Percentiles rank a stretch among this genome's conserved stretches.
phyloP scores from a whole-genome alignment of 805 yeast genomes.

The Yamadazyma olivae region DNA sequence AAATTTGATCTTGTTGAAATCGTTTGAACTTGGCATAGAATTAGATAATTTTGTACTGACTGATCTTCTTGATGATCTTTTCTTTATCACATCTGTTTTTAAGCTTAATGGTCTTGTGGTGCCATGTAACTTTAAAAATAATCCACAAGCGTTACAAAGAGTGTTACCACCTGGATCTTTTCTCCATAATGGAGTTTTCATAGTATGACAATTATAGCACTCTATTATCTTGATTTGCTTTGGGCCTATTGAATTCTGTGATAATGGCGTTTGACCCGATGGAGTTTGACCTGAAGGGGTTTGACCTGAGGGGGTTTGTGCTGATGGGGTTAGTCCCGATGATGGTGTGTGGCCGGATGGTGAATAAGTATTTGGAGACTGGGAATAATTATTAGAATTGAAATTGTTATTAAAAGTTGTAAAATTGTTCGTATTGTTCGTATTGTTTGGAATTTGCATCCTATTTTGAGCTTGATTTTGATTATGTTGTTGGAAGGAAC shows the following conservation, averaged over 20 bases:
- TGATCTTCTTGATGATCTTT: constrained; percentile 45
- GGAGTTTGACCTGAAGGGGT: constrained; percentile 1
- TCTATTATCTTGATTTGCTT: constrained; percentile 25
- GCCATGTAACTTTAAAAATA: constrained; percentile 59
- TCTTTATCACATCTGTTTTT: constrained; percentile 56
- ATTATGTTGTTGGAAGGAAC: constrained; percentile 13
- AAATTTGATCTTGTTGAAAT: constrained; percentile 4
- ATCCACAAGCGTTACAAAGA: constrained; percentile 63
- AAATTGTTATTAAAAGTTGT: no score
- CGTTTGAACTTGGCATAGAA: constrained; percentile 9
- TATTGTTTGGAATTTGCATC: no score
- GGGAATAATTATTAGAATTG: not conserved
- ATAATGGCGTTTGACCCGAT: not conserved
- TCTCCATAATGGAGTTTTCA: constrained; percentile 62
- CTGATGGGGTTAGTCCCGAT: not conserved
- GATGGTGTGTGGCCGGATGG: not conserved
- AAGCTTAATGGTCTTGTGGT: constrained; percentile 58
- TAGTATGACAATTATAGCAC: constrained; percentile 57
- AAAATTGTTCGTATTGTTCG: no score
- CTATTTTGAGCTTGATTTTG: not conserved
- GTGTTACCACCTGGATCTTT: constrained; percentile 59
- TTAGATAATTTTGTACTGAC: constrained; percentile 8
- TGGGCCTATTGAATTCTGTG: not conserved
- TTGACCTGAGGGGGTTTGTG: not conserved
- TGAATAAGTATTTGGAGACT: not conserved